Evolutionary conservation across 805 yeast species (phyloP).

Genomic region (Pichia scutulata): DNA sequence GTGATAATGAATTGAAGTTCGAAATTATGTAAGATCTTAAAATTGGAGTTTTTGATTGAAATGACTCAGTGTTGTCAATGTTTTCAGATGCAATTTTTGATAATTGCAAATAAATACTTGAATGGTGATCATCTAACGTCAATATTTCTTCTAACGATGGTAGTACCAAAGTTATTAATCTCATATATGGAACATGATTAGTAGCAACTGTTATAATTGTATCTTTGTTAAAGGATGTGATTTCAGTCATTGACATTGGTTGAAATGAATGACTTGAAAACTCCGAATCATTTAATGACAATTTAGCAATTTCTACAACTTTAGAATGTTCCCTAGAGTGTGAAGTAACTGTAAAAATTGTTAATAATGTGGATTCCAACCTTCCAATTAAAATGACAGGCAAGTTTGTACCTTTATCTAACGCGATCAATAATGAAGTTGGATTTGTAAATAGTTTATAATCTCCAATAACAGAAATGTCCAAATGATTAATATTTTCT

Average conservation of each 20-base stretch:
- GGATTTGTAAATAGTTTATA: conserved; percentile 42
- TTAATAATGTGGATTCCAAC: conserved; percentile 50
- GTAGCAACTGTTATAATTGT: conserved; percentile 55
- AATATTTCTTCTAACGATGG: conserved; percentile 26
- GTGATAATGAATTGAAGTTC: conserved; percentile 44
- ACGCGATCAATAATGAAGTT: conserved; percentile 36
- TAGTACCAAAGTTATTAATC: conserved; percentile 49
- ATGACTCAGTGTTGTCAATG: conserved; percentile 13
- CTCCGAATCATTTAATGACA: conserved; percentile 68
- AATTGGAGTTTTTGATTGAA: conserved; percentile 22
- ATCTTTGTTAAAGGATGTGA: conserved; percentile 3
- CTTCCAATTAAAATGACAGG: conserved; percentile 49
- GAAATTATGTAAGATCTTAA: conserved; percentile 32
- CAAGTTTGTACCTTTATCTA: conserved; percentile 9
- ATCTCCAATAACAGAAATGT: conserved; percentile 17
- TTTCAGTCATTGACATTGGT: conserved; percentile 38
- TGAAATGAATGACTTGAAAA: conserved; percentile 59
- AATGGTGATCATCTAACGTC: not conserved
- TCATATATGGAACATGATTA: conserved; percentile 70
- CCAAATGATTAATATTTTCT: conserved; percentile 6
- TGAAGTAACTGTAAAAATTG: conserved; percentile 30
- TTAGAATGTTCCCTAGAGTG: conserved; percentile 1
- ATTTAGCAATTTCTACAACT: conserved; percentile 32
- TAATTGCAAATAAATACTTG: conserved; percentile 4
- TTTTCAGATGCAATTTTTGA: not conserved